These are phyloP conservation scores for Amaranthus hypochondriacus DNA, from an alignment of 148 eudicot species.

Conservation along the genomic window DNA sequence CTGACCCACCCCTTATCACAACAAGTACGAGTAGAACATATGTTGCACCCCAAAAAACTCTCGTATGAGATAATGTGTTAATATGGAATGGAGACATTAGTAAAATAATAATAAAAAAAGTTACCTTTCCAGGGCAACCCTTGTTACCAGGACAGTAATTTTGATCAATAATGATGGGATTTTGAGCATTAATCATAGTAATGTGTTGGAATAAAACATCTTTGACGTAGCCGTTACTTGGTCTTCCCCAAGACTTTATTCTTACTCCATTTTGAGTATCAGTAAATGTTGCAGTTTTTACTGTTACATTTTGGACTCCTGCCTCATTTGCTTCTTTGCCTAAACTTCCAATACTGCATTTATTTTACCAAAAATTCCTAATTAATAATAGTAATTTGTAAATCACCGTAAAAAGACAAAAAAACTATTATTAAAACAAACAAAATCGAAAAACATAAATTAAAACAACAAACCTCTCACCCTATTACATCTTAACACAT, in stretches of 20 bases:
- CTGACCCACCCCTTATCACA: no score
- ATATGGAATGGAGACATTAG: no score
- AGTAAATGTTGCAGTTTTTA: slow-evolving; percentile 26
- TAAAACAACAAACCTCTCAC: no score
- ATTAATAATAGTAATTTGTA: no score
- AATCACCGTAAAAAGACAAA: no score
- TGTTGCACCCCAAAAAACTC: no score
- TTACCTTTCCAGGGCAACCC: slow-evolving; percentile 36
- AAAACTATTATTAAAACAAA: no score
- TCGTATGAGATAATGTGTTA: no score
- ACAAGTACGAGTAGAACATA: no score
- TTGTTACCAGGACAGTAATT: slow-evolving; percentile 40
- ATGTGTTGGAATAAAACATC: slow-evolving; percentile 35
- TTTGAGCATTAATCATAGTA: slow-evolving; percentile 35
- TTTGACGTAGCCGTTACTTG: slow-evolving; percentile 38
- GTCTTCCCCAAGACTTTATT: slow-evolving; percentile 51
- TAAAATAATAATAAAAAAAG: not conserved
- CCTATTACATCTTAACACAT: no score
- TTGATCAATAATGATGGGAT: slow-evolving; percentile 51
- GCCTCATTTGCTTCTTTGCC: slow-evolving; percentile 32
- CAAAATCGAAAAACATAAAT: no score
- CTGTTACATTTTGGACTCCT: slow-evolving; percentile 52
- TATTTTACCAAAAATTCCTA: no score
- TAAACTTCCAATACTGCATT: slow-evolving; percentile 45
- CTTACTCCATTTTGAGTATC: slow-evolving; percentile 42